Evolutionary conservation across 495 filamentous ascomycete genomes (phyloP).

Genomic region (Talaromyces liani): DNA sequence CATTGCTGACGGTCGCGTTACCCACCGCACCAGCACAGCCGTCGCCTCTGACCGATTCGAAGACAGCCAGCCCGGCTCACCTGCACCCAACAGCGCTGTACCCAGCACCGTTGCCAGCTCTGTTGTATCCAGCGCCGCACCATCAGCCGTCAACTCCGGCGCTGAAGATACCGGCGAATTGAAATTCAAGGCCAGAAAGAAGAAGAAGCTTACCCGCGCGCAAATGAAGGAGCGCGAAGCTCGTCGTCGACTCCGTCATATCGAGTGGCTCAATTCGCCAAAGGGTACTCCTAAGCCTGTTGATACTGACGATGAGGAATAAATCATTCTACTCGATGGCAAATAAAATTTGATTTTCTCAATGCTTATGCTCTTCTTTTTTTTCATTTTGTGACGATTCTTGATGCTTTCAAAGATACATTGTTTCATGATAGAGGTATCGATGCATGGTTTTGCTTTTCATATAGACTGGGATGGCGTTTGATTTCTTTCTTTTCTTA

Average conservation of each 20-base stretch:
- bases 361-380: neutral
- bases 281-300: slow-evolving; percentile 71
- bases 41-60: slow-evolving; percentile 79
- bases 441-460: neutral
- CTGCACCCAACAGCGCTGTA: slow-evolving; percentile 45
- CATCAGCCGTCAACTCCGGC: slow-evolving; percentile 74
- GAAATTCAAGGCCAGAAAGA: slow-evolving; percentile 91
- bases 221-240: slow-evolving; percentile 91
- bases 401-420: slow-evolving; percentile 3
- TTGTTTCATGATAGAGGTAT: slow-evolving; percentile 3
- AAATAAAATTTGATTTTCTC: neutral
- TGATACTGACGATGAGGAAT: slow-evolving; percentile 74
- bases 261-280: slow-evolving; percentile 72
- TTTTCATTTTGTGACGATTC: neutral
- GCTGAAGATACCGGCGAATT: slow-evolving; percentile 73
- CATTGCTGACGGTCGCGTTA: slow-evolving; percentile 78
- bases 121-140: slow-evolving; percentile 50
- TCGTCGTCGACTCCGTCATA: slow-evolving; percentile 80
- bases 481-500: neutral
- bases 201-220: slow-evolving; percentile 97
- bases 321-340: slow-evolving; percentile 11
- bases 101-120: slow-evolving; percentile 48
- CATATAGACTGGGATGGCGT: slow-evolving; percentile 4
- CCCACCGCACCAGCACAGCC: slow-evolving; percentile 68
- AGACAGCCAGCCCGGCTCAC: slow-evolving; percentile 61